Conservation (phyloP, 2,329 filamentous ascomycete genomes). For the Exophiala sideris region DNA sequence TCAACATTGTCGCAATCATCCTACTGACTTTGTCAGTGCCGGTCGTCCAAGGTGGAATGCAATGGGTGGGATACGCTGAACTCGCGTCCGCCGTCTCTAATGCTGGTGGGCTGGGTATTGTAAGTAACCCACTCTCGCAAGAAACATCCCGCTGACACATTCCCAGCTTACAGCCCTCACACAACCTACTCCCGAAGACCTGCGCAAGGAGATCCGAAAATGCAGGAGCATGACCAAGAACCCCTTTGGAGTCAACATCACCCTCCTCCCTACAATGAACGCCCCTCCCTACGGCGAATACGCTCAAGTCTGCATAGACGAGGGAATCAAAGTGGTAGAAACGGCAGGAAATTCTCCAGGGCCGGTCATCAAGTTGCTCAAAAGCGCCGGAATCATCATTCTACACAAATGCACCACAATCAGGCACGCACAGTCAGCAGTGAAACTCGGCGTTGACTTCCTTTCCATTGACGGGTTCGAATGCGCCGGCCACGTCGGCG, state of each 20-base stretch:
- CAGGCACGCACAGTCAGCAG: constrained; percentile 82
- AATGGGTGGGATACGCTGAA: constrained; percentile 56
- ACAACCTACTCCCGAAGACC: constrained; percentile 84
- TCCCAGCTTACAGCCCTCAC: constrained; percentile 62
- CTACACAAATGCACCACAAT: constrained; percentile 98
- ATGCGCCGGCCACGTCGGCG: constrained; percentile 69
- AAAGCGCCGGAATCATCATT: constrained; percentile 72
- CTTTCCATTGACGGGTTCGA: constrained; percentile 96
- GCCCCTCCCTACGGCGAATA: constrained; percentile 92
- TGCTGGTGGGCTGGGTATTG: constrained; percentile 51
- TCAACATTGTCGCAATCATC: constrained; percentile 1
- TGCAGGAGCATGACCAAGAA: constrained; percentile 67
- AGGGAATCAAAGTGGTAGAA: constrained; percentile 87
- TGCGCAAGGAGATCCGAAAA: constrained; percentile 87
- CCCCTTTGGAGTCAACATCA: constrained; percentile 88
- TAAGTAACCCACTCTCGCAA: constrained; percentile 25
- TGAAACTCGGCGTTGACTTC: constrained; percentile 95
- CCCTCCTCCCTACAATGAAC: constrained; percentile 81
- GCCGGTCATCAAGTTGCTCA: constrained; percentile 84
- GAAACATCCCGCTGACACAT: background rate
- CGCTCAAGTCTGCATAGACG: constrained; percentile 87
- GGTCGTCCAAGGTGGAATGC: constrained; percentile 52
- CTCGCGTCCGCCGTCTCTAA: constrained; percentile 52
- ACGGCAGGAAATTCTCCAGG: constrained; percentile 88
- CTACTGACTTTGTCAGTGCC: constrained; percentile 37